phyloP scores from a whole-genome alignment of 345 rosid species.

The Heritiera littoralis region DNA sequence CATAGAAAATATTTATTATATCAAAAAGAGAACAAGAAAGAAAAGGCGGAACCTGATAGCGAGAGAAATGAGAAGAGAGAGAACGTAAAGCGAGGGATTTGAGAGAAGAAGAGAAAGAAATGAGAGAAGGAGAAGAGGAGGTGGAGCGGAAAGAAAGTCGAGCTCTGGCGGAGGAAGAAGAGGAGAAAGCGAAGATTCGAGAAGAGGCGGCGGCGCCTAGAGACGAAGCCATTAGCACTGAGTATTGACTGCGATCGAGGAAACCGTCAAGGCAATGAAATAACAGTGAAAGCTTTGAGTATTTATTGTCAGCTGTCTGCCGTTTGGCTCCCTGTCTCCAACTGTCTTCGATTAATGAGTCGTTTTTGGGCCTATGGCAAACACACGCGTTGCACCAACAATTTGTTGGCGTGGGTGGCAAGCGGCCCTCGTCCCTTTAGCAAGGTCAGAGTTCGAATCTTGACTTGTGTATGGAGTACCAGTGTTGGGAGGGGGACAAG shows the following conservation, averaged over 20 bases:
- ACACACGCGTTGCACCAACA: neutral
- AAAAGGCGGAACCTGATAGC: conserved; percentile 43
- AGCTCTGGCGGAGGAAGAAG: conserved; percentile 35
- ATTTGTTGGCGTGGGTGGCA: too few relatives aligned
- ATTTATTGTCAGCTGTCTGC: neutral
- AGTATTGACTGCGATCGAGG: neutral
- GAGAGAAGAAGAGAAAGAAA: conserved; percentile 43
- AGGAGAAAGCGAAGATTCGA: conserved; percentile 51
- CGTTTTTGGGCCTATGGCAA: neutral
- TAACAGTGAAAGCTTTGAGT: neutral
- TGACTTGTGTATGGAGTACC: too few relatives aligned
- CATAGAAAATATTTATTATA: too few relatives aligned
- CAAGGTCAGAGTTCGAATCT: too few relatives aligned
- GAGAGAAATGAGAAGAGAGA: conserved; percentile 48
- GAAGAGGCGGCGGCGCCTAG: conserved; percentile 52
- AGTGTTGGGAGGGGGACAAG: too few relatives aligned
- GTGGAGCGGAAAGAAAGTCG: conserved; percentile 33
- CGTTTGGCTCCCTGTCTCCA: neutral
- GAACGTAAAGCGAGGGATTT: conserved; percentile 55
- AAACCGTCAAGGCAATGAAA: neutral
- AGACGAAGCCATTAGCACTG: conserved; percentile 59
- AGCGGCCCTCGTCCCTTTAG: too few relatives aligned
- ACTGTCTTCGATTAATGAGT: neutral
- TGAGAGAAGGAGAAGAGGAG: conserved; percentile 26
- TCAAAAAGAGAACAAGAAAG: neutral